Evolutionary conservation across 306 rosid genomes (phyloP).

Genomic region (Cicer pinnatifidum): DNA sequence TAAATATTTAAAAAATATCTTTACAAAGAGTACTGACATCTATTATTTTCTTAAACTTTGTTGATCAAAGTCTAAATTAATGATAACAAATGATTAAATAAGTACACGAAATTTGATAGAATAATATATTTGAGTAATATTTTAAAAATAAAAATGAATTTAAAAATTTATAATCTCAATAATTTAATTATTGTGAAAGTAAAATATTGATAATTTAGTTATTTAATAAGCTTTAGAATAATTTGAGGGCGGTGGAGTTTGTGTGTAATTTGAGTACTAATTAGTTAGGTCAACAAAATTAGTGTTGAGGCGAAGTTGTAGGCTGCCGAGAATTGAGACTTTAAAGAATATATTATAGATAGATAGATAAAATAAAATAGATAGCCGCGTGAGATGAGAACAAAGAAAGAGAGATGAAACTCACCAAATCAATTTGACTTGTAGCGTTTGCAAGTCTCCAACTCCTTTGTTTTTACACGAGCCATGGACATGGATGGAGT

Average conservation of each 20-base stretch:
- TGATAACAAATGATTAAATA: too few species aligned
- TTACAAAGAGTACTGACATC: too few species aligned
- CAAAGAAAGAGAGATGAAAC: not conserved
- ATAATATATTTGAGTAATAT: too few species aligned
- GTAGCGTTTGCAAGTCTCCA: not conserved
- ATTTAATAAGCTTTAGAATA: not conserved
- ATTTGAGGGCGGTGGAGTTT: conserved; percentile 31
- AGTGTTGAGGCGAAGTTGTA: not conserved
- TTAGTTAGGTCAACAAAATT: conserved; percentile 38
- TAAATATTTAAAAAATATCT: too few species aligned
- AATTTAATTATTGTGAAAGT: too few species aligned
- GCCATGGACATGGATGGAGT: conserved; percentile 10
- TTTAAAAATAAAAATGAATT: too few species aligned
- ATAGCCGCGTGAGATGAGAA: conserved; percentile 38
- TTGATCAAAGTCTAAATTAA: too few species aligned
- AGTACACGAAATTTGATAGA: too few species aligned
- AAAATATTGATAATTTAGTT: too few species aligned
- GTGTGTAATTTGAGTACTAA: not conserved
- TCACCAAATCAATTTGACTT: conserved; percentile 47
- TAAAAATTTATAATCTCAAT: too few species aligned
- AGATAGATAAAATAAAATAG: not conserved
- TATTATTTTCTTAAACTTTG: too few species aligned
- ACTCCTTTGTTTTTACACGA: conserved; percentile 18
- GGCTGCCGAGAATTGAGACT: conserved; percentile 45
- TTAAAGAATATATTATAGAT: not conserved